Conservation (phyloP, 768 basidiomycete species). For the Hysterangium stoloniferum region DNA sequence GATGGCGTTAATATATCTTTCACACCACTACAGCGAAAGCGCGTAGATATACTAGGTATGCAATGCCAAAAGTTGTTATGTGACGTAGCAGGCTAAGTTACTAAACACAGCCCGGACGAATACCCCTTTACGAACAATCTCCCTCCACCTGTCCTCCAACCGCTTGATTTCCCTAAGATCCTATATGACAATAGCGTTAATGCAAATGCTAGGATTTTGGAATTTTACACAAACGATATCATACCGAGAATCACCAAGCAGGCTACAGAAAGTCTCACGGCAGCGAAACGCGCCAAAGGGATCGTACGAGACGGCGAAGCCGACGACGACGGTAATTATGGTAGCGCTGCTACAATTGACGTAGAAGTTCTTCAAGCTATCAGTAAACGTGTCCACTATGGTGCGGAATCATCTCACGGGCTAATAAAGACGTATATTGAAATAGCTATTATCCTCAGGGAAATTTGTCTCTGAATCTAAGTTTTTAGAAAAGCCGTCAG, state of each 20-base stretch:
- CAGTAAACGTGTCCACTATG: constrained; percentile 96
- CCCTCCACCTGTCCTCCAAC: constrained; percentile 72
- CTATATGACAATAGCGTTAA: constrained; percentile 77
- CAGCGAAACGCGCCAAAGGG: constrained; percentile 57
- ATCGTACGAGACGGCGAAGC: constrained; percentile 60
- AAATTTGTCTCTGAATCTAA: constrained; percentile 99
- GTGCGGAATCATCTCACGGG: constrained; percentile 36
- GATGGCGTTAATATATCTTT: neutral
- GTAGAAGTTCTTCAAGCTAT: constrained; percentile 97
- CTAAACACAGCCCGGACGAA: constrained; percentile 77
- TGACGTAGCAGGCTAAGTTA: no score
- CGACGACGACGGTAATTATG: constrained; percentile 97
- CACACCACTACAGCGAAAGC: constrained; percentile 64
- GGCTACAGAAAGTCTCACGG: constrained; percentile 59
- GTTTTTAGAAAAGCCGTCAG: constrained; percentile 76
- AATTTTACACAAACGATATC: constrained; percentile 83
- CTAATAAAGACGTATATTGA: constrained; percentile 4
- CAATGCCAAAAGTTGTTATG: neutral
- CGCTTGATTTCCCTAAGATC: constrained; percentile 65
- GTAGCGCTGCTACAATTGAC: constrained; percentile 89
- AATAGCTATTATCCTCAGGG: constrained; percentile 40
- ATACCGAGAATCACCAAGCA: constrained; percentile 81
- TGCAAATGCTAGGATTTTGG: constrained; percentile 77
- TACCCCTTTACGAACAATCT: constrained; percentile 86
- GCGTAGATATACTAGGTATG: constrained; percentile 85